Conservation (phyloP, 805 yeast genomes). For the Isabelozyma pseudorhagii region DNA sequence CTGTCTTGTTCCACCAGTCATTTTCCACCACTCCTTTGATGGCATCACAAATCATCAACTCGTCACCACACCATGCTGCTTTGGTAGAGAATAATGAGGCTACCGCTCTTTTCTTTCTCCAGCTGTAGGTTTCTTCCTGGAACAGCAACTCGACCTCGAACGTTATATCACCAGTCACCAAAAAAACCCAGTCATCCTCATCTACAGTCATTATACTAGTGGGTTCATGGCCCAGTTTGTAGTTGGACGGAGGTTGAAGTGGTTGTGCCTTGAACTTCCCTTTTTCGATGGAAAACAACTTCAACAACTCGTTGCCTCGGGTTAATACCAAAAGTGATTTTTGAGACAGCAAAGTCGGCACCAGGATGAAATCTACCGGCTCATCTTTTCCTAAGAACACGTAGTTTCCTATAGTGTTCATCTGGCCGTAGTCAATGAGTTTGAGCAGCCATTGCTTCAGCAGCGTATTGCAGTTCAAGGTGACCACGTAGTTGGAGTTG, state of each 20-base stretch:
- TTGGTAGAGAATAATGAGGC: neutral
- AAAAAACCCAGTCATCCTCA: neutral
- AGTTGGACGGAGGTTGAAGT: neutral
- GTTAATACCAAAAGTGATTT: neutral
- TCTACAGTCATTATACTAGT: neutral
- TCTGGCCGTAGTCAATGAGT: constrained; percentile 7
- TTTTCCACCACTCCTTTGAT: neutral
- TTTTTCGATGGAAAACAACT: neutral
- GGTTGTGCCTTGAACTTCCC: neutral
- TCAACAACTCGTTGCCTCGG: neutral
- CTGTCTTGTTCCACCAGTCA: neutral
- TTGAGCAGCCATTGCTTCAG: neutral
- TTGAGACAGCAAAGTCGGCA: neutral
- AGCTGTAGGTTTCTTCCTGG: neutral
- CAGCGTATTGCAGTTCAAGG: neutral
- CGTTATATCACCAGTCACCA: neutral
- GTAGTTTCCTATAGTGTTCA: constrained; percentile 8
- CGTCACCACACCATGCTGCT: neutral
- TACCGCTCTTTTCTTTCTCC: neutral
- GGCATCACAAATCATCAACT: neutral
- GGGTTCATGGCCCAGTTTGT: neutral
- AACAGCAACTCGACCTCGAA: neutral
- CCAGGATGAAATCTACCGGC: constrained; percentile 7
- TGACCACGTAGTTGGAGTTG: neutral
- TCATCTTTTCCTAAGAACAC: constrained; percentile 6